Conservation (phyloP, 2,329 filamentous ascomycete species). For the Corynespora cassiicola region DNA sequence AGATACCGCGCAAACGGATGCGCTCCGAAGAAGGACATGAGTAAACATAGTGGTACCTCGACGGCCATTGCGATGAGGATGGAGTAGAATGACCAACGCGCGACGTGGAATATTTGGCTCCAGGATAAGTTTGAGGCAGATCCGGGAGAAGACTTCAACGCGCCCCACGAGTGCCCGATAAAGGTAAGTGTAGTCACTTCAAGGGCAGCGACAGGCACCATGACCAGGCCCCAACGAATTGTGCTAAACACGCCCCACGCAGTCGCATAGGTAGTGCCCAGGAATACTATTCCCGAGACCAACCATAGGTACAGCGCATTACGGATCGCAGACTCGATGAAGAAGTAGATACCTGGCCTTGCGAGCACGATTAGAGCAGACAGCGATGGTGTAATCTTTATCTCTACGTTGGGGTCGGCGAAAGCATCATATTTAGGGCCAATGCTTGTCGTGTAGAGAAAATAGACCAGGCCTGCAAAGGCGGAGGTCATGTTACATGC, state of each 20-base stretch:
- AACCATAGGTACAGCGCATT: slow-evolving; percentile 77
- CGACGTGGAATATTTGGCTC: slow-evolving; percentile 50
- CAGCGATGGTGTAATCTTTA: slow-evolving; percentile 37
- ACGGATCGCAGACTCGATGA: slow-evolving; percentile 69
- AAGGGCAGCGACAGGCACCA: slow-evolving; percentile 73
- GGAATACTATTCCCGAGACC: slow-evolving; percentile 66
- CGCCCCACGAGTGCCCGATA: slow-evolving; percentile 71
- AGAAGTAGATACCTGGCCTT: slow-evolving; percentile 65
- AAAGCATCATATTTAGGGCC: slow-evolving; percentile 27
- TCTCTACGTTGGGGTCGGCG: slow-evolving; percentile 1
- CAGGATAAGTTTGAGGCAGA: slow-evolving; percentile 34
- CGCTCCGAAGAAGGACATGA: slow-evolving; percentile 66
- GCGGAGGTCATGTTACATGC: slow-evolving; percentile 54
- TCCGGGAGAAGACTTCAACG: slow-evolving; percentile 30
- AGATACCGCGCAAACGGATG: slow-evolving; percentile 68
- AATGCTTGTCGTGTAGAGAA: slow-evolving; percentile 54
- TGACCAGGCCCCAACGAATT: slow-evolving; percentile 75
- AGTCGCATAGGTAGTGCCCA: slow-evolving; percentile 71
- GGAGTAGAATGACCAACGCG: slow-evolving; percentile 61
- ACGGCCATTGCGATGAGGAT: slow-evolving; percentile 60
- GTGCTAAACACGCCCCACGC: slow-evolving; percentile 78
- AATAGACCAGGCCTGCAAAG: slow-evolving; percentile 64
- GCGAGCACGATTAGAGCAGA: slow-evolving; percentile 58
- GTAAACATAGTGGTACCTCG: slow-evolving; percentile 68
- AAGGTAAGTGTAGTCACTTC: slow-evolving; percentile 71